A percentile compares a stretch with the other conserved stretches of the same genome.
Evolutionary conservation across 2,329 filamentous ascomycete species (phyloP).

Genomic region (Epichloe glyceriae): DNA sequence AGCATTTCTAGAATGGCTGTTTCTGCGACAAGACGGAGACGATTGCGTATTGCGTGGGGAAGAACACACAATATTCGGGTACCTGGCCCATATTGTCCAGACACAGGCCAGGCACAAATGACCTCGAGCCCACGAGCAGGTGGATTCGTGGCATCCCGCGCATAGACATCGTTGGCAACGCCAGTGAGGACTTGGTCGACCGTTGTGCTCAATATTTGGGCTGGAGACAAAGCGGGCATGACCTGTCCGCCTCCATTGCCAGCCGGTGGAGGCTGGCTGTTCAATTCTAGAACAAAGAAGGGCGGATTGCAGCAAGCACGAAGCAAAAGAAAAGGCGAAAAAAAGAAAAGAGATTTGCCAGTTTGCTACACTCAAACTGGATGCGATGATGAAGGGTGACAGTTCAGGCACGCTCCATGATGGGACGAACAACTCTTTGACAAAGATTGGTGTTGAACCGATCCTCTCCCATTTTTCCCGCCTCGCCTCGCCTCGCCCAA

Average conservation of each 20-base stretch:
- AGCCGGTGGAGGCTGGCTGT: not conserved
- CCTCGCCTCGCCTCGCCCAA: too few relatives aligned
- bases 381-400: not conserved
- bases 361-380: not conserved
- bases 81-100: conserved; percentile 43
- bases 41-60: not conserved
- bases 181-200: not conserved
- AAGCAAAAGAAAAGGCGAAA: too few relatives aligned
- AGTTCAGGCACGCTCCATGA: not conserved
- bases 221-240: conserved; percentile 5
- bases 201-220: not conserved
- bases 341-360: not conserved
- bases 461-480: too few relatives aligned
- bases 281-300: not conserved
- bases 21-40: not conserved
- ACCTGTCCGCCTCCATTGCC: not conserved
- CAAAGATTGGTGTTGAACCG: too few relatives aligned
- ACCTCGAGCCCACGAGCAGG: conserved; percentile 22
- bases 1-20: not conserved
- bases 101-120: conserved; percentile 43
- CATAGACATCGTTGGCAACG: not conserved
- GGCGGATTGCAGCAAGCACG: not conserved
- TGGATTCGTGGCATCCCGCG: not conserved
- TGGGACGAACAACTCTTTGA: too few relatives aligned
- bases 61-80: conserved; percentile 35